Conservation (phyloP, 345 rosid genomes). For the Microcos paniculata region DNA sequence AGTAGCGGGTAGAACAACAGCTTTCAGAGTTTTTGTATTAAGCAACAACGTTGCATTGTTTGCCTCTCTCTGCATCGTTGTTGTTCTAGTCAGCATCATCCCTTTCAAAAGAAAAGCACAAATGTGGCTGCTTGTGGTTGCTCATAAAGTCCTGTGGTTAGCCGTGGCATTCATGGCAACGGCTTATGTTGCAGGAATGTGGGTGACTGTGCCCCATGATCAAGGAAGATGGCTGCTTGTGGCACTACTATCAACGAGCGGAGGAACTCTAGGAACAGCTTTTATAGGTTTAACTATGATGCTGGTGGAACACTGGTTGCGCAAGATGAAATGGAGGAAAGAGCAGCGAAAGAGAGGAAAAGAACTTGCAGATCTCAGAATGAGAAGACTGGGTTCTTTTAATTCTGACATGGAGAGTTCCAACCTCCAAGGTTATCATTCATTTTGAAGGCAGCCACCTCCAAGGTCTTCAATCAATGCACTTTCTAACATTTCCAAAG, state of each 20-base stretch:
- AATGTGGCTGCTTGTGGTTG: constrained; percentile 16
- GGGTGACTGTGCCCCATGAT: constrained; percentile 21
- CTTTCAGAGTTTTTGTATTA: constrained; percentile 33
- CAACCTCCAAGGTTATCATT: neutral
- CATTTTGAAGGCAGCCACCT: constrained; percentile 11
- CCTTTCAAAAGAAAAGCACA: constrained; percentile 24
- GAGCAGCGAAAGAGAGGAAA: neutral
- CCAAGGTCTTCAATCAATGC: too few relatives aligned
- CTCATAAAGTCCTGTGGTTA: constrained; percentile 38
- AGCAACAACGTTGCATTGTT: constrained; percentile 42
- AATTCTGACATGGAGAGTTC: neutral
- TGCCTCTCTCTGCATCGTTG: constrained; percentile 33
- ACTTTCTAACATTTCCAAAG: too few relatives aligned
- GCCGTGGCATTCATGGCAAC: constrained; percentile 38
- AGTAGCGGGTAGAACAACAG: constrained; percentile 12
- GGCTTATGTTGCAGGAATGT: constrained; percentile 30
- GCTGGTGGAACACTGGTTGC: constrained; percentile 11
- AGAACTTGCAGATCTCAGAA: neutral
- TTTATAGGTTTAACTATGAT: constrained; percentile 11
- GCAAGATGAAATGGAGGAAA: constrained; percentile 23
- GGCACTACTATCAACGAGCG: constrained; percentile 8
- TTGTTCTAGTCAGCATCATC: constrained; percentile 30
- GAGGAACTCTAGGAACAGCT: constrained; percentile 8
- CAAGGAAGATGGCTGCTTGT: constrained; percentile 23
- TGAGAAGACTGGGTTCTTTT: neutral